A percentile compares a stretch with the other conserved stretches of the same genome.
phyloP scores from a whole-genome alignment of 805 yeast genomes.

The Kodamaea hsintzibuensis region DNA sequence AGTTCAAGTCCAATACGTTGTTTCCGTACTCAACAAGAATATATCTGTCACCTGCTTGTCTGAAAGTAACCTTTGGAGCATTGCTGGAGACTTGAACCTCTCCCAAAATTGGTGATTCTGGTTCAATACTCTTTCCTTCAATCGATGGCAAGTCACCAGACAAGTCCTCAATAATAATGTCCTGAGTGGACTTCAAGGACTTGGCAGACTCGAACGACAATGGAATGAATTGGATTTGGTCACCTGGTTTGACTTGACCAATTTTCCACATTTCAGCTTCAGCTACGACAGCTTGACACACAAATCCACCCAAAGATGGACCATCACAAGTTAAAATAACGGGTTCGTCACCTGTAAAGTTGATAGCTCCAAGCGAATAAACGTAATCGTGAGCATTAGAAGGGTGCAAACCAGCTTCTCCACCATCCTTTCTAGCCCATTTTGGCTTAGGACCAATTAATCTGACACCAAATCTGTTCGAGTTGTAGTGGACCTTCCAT shows the following conservation, averaged over 20 bases:
- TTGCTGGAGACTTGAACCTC: conserved; percentile 46
- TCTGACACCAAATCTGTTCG: conserved; percentile 95
- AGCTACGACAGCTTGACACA: conserved; percentile 93
- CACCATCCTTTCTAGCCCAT: conserved; percentile 97
- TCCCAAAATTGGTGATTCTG: conserved; percentile 72
- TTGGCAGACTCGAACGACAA: conserved; percentile 69
- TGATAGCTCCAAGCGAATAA: conserved; percentile 93
- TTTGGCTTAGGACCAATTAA: conserved; percentile 92
- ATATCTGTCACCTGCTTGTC: conserved; percentile 98
- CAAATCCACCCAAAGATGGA: conserved; percentile 96
- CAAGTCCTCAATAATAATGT: conserved; percentile 49
- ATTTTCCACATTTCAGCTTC: conserved; percentile 98
- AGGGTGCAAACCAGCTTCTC: conserved; percentile 97
- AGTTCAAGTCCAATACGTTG: conserved; percentile 78
- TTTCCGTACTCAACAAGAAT: conserved; percentile 92
- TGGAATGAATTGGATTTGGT: conserved; percentile 76
- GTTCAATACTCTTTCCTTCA: conserved; percentile 27
- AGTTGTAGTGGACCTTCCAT: conserved; percentile 97
- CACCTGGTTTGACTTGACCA: conserved; percentile 97
- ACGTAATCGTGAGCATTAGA: conserved; percentile 98
- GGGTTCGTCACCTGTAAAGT: conserved; percentile 98
- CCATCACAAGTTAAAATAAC: conserved; percentile 97
- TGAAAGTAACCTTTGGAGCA: conserved; percentile 75
- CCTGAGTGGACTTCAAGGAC: conserved; percentile 60
- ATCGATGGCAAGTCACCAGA: conserved; percentile 42